Evolutionary conservation across 768 basidiomycete species (phyloP).

Genomic region (Leccinum subgranulosum): DNA sequence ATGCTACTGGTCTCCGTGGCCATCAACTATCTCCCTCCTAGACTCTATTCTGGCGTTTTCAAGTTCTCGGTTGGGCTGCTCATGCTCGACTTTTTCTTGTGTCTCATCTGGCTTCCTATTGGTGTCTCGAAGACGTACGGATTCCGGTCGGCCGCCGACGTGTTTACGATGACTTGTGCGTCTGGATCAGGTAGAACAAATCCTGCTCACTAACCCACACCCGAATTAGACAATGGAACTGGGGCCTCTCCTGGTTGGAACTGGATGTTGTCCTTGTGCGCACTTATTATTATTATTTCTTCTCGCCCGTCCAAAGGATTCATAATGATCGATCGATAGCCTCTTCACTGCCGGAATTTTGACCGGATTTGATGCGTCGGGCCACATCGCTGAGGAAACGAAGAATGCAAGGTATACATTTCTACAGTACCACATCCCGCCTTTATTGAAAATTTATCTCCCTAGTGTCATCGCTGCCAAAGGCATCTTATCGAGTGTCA

Average conservation of each 20-base stretch:
- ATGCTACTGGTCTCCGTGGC: constrained; percentile 68
- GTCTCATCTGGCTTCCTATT: constrained; percentile 89
- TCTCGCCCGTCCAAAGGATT: neutral
- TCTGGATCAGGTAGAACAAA: constrained; percentile 29
- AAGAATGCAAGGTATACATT: constrained; percentile 63
- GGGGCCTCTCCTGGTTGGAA: constrained; percentile 88
- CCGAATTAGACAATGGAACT: constrained; percentile 74
- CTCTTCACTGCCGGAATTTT: constrained; percentile 84
- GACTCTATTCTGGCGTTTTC: constrained; percentile 72
- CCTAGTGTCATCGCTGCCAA: constrained; percentile 71
- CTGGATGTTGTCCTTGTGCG: constrained; percentile 84
- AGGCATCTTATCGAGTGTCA: constrained; percentile 75
- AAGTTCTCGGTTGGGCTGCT: constrained; percentile 70
- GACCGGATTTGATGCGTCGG: constrained; percentile 89
- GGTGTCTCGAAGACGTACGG: constrained; percentile 88
- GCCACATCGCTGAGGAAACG: constrained; percentile 87
- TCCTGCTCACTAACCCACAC: neutral
- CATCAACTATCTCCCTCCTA: constrained; percentile 84
- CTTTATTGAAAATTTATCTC: neutral
- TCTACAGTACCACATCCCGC: neutral
- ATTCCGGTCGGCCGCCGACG: constrained; percentile 78
- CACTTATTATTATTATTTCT: constrained; percentile 4
- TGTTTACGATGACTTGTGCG: constrained; percentile 79
- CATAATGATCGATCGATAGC: constrained; percentile 51
- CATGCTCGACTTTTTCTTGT: constrained; percentile 84